These are phyloP conservation scores for Rhizoclosmatium globosum DNA, from an alignment of 192 early-diverging fungal genomes.

Conservation along the genomic window DNA sequence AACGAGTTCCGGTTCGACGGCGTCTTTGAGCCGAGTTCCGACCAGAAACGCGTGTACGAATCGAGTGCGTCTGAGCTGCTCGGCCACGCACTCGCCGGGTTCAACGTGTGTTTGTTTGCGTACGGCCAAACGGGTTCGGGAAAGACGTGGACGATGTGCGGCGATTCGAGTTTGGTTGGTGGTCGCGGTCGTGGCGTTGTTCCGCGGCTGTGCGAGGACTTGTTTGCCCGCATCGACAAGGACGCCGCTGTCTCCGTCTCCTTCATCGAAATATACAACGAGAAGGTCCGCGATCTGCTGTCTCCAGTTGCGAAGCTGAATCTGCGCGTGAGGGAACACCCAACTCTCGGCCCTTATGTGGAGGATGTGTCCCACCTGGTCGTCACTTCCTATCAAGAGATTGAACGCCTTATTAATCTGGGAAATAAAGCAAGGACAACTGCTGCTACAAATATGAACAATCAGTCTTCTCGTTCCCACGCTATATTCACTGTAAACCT, in stretches of 20 bases:
- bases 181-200: slow-evolving; percentile 70
- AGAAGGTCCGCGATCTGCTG: slow-evolving; percentile 91
- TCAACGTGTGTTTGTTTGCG: slow-evolving; percentile 94
- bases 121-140: slow-evolving; percentile 89
- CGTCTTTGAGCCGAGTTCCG: neutral
- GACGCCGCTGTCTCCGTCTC: slow-evolving; percentile 64
- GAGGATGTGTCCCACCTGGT: slow-evolving; percentile 89
- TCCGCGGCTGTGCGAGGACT: slow-evolving; percentile 80
- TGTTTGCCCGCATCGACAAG: slow-evolving; percentile 74
- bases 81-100: slow-evolving; percentile 87
- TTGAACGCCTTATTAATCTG: slow-evolving; percentile 83
- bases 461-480: slow-evolving; percentile 77
- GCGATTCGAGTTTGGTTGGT: slow-evolving; percentile 27
- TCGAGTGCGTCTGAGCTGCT: slow-evolving; percentile 81
- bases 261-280: slow-evolving; percentile 97
- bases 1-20: neutral
- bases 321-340: slow-evolving; percentile 74
- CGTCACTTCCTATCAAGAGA: slow-evolving; percentile 85
- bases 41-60: slow-evolving; percentile 64
- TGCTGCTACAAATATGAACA: slow-evolving; percentile 96
- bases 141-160: slow-evolving; percentile 75
- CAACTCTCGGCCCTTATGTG: slow-evolving; percentile 76
- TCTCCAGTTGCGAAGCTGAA: neutral
- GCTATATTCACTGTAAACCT: slow-evolving; percentile 52
- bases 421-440: slow-evolving; percentile 90